Conservation (phyloP, 2,329 filamentous ascomycete species). For the Colletotrichum truncatum region DNA sequence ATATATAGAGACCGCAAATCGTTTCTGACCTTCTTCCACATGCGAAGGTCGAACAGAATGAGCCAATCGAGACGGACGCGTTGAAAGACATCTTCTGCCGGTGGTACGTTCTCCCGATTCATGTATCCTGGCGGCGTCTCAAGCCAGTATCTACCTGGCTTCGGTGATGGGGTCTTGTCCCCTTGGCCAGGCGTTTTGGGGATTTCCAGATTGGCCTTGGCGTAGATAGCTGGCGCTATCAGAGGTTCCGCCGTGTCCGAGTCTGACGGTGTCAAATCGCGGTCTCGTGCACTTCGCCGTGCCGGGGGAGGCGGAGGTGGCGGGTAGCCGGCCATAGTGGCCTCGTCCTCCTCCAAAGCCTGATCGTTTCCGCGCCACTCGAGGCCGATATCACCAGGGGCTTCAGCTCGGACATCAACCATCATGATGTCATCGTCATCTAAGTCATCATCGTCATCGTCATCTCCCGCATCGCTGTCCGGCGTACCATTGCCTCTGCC, state of each 20-base stretch:
- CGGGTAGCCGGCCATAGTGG: slow-evolving; percentile 79
- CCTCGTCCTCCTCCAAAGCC: slow-evolving; percentile 78
- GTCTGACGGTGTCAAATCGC: slow-evolving; percentile 75
- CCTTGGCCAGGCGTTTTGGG: slow-evolving; percentile 80
- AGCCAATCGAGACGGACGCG: slow-evolving; percentile 93
- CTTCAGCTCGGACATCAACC: slow-evolving; percentile 59
- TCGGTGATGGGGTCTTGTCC: slow-evolving; percentile 59
- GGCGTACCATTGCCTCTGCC: slow-evolving; percentile 31
- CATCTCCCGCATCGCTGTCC: slow-evolving; percentile 29
- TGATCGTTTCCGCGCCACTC: slow-evolving; percentile 68
- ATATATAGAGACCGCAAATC: slow-evolving; percentile 94
- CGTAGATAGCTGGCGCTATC: slow-evolving; percentile 68
- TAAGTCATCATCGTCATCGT: slow-evolving; percentile 53
- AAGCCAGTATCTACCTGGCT: slow-evolving; percentile 84
- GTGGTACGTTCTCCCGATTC: slow-evolving; percentile 68
- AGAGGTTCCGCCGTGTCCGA: slow-evolving; percentile 77
- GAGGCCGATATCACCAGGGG: slow-evolving; percentile 53
- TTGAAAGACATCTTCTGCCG: slow-evolving; percentile 88
- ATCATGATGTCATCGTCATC: slow-evolving; percentile 68
- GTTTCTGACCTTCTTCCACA: slow-evolving; percentile 96
- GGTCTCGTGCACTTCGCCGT: slow-evolving; percentile 55
- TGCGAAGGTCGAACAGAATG: slow-evolving; percentile 89
- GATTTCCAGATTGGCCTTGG: slow-evolving; percentile 75
- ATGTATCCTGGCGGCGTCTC: slow-evolving; percentile 79
- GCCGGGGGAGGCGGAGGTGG: slow-evolving; percentile 66